phyloP scores from a whole-genome alignment of 306 rosid genomes.

The Cicer arietinum region DNA sequence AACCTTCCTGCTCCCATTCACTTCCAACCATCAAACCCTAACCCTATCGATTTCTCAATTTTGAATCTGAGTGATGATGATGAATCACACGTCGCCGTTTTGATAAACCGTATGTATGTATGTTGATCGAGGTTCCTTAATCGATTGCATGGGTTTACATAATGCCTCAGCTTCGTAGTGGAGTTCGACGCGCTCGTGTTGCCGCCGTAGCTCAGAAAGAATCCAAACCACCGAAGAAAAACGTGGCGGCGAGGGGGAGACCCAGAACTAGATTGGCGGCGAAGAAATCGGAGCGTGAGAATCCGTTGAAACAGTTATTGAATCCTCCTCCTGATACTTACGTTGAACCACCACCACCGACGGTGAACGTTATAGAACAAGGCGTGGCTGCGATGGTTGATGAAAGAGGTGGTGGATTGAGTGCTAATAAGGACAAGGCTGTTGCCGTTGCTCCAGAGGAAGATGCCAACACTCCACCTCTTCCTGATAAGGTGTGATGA shows the following conservation, averaged over 20 bases:
- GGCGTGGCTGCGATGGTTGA: constrained; percentile 71
- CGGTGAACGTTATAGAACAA: constrained; percentile 46
- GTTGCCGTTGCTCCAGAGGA: constrained; percentile 68
- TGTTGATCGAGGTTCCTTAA: constrained; percentile 61
- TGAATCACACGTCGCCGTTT: constrained; percentile 43
- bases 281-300: constrained; percentile 44
- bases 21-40: too few species aligned
- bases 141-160: constrained; percentile 90
- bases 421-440: constrained; percentile 70
- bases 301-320: constrained; percentile 55
- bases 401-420: constrained; percentile 78
- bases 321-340: neutral
- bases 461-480: constrained; percentile 76
- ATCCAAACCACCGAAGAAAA: constrained; percentile 45
- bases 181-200: constrained; percentile 84
- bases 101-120: constrained; percentile 66
- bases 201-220: constrained; percentile 58
- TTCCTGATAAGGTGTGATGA: constrained; percentile 69
- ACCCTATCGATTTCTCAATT: too few species aligned
- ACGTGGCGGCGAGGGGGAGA: constrained; percentile 58
- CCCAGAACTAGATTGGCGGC: constrained; percentile 74
- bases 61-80: constrained; percentile 38
- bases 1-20: too few species aligned
- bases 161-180: constrained; percentile 97
- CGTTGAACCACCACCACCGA: neutral